Evolutionary conservation across 148 eudicot species (phyloP), one percentile per base, ranked within the genome.

Genomic region (Agrostemma githago): DNA sequence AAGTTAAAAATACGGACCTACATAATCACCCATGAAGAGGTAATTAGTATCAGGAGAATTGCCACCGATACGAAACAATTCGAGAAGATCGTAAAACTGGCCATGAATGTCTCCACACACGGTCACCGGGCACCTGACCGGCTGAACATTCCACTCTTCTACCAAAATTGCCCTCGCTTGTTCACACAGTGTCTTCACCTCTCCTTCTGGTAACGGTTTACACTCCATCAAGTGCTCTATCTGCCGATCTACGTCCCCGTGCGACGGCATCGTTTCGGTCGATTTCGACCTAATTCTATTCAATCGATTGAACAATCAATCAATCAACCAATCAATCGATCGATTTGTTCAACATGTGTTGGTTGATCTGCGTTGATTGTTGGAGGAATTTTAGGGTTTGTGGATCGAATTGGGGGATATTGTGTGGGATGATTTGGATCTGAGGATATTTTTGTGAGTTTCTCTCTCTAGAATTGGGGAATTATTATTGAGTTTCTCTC

Each of bases 71-170:
- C 90, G 84, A 80, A 94, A 94, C 19, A 91, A 86, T 88, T 94
- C 98, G 40, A 94, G 85, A 15, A 93, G 92, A 80, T 93, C 98
- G 63, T 89, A 93, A 63, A 93, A 93, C 79, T 93, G 98, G 4
- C 96, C 98, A 21, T 94, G 98, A 77, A 94, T 91, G 68, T 94
- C 98, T 3, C 98, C 98, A 46, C 98, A 93, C 3, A 93, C 97
- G 6, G 98, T 91, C 8, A 93, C 97, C 41, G 98, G 98, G 64
- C 98, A 93, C 74, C 88, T 93, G 21, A 93, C 98, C 60, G 96
- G 94, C 73, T 90, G 98, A 17, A 93, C 98, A 69, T 93, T 93
- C 92, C 92, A 90, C 74, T 93, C 98, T 73, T 93, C 98, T 3
- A 93, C 98, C 71, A 91, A 80, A 48, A 91, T 86, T 54, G 91